phyloP scores from a whole-genome alignment of 257 asterid genomes.

The Fraxinus quadrangulata region DNA sequence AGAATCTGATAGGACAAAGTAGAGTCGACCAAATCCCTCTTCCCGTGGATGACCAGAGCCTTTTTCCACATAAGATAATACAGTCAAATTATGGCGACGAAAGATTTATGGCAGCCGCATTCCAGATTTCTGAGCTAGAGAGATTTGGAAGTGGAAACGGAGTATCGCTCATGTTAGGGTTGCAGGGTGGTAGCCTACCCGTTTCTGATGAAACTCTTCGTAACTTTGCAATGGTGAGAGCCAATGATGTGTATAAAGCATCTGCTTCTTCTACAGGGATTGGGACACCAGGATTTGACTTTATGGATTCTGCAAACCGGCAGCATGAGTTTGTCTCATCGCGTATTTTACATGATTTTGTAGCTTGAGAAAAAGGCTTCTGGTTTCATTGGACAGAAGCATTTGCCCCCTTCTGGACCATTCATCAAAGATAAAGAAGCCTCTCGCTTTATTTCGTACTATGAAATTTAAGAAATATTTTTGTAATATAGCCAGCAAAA shows the following conservation, averaged over 20 bases:
- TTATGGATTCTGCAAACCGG: slow-evolving; percentile 53
- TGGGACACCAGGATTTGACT: slow-evolving; percentile 52
- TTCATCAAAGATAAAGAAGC: slow-evolving; percentile 2
- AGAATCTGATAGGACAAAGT: slow-evolving; percentile 28
- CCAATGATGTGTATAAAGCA: slow-evolving; percentile 37
- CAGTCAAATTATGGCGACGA: slow-evolving; percentile 30
- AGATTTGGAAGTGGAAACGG: slow-evolving; percentile 53
- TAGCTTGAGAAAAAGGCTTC: slow-evolving; percentile 25
- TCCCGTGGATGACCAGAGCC: slow-evolving; percentile 17
- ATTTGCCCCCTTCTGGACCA: neutral
- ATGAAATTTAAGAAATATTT: slow-evolving; percentile 29
- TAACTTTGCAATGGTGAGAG: slow-evolving; percentile 53
- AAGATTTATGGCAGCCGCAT: slow-evolving; percentile 41
- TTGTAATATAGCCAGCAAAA: slow-evolving; percentile 36
- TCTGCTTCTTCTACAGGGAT: slow-evolving; percentile 46
- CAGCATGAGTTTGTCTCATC: slow-evolving; percentile 49
- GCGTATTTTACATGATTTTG: slow-evolving; percentile 50
- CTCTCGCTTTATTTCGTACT: slow-evolving; percentile 10
- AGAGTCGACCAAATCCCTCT: slow-evolving; percentile 28
- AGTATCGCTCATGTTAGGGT: slow-evolving; percentile 72
- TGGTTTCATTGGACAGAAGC: neutral
- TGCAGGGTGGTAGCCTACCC: slow-evolving; percentile 54
- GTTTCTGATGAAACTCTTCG: slow-evolving; percentile 41
- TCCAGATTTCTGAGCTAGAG: slow-evolving; percentile 58
- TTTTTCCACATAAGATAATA: slow-evolving; percentile 27